A percentile compares a stretch with the other conserved stretches of the same genome.
These are phyloP conservation scores for Penicillium mononematosum DNA, from an alignment of 495 filamentous ascomycete genomes.

Conservation along the genomic window DNA sequence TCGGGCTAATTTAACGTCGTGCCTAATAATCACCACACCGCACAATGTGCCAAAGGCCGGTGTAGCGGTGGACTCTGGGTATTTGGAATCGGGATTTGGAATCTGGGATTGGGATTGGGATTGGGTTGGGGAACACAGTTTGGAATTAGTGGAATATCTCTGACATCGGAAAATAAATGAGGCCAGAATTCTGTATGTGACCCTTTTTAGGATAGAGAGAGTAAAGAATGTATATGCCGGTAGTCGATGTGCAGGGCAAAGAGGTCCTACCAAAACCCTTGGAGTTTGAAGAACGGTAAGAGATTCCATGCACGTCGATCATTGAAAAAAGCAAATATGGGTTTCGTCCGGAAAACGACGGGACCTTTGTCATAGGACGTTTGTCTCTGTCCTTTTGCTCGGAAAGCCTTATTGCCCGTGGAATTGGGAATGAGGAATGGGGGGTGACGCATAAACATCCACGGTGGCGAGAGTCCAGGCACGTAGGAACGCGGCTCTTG, in stretches of 20 bases:
- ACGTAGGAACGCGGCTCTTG: slow-evolving; percentile 13
- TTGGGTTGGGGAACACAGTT: not conserved
- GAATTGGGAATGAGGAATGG: slow-evolving; percentile 18
- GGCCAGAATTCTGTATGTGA: not conserved
- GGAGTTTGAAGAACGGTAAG: not conserved
- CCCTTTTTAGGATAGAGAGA: not conserved
- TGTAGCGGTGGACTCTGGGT: slow-evolving; percentile 1
- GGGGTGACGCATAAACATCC: not conserved
- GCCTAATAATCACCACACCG: not conserved
- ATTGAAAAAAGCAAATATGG: slow-evolving; percentile 6
- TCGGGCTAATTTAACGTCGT: slow-evolving; percentile 4
- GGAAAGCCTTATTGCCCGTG: not conserved
- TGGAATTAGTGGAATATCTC: not conserved
- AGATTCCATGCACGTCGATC: slow-evolving; percentile 7
- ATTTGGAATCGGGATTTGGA: slow-evolving; percentile 4
- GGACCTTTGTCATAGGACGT: not conserved
- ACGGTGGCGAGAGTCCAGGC: slow-evolving; percentile 3
- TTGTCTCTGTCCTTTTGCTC: not conserved
- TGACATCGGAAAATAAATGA: not conserved
- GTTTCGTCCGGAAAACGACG: not conserved
- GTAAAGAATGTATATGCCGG: not conserved
- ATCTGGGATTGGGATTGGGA: not conserved
- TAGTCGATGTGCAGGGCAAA: not conserved
- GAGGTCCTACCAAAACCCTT: not conserved
- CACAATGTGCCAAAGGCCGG: slow-evolving; percentile 1